Percentiles rank a stretch among this genome's conserved stretches.
Evolutionary conservation across 192 early-diverging fungal species (phyloP).

Genomic region (Chytriomyces sp.): DNA sequence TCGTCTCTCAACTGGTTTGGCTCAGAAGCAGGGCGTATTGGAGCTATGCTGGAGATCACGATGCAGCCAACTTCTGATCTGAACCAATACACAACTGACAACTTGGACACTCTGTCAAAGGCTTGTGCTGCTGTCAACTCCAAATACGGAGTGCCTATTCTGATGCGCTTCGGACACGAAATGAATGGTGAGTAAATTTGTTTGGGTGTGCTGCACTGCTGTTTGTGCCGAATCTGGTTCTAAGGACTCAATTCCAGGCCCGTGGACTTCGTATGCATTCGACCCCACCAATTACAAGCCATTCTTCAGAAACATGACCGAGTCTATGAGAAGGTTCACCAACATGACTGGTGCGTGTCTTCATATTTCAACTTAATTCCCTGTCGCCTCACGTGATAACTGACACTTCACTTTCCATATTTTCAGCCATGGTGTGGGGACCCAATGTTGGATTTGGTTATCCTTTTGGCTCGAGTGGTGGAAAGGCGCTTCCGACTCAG

Average conservation of each 20-base stretch:
- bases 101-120: constrained; percentile 28
- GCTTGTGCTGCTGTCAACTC: constrained; percentile 30
- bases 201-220: no score
- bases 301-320: constrained; percentile 35
- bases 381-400: no score
- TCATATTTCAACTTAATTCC: background rate
- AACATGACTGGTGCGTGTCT: constrained; percentile 51
- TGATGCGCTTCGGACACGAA: constrained; percentile 51
- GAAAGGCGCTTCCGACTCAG: background rate
- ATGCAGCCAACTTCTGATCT: constrained; percentile 24
- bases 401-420: no score
- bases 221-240: no score
- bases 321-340: constrained; percentile 35
- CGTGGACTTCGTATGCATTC: constrained; percentile 35
- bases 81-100: constrained; percentile 12
- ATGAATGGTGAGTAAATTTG: constrained; percentile 46
- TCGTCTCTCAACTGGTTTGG: constrained; percentile 41
- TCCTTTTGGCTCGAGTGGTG: constrained; percentile 33
- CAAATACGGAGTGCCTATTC: constrained; percentile 38
- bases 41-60: constrained; percentile 43
- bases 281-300: constrained; percentile 32
- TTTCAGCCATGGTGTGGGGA: constrained; percentile 52
- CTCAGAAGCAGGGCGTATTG: constrained; percentile 23
- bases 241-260: no score
- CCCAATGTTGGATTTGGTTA: constrained; percentile 50